These are phyloP conservation scores for Diaporthe sp. DNA, from an alignment of 2,329 filamentous ascomycete genomes.

Conservation along the genomic window DNA sequence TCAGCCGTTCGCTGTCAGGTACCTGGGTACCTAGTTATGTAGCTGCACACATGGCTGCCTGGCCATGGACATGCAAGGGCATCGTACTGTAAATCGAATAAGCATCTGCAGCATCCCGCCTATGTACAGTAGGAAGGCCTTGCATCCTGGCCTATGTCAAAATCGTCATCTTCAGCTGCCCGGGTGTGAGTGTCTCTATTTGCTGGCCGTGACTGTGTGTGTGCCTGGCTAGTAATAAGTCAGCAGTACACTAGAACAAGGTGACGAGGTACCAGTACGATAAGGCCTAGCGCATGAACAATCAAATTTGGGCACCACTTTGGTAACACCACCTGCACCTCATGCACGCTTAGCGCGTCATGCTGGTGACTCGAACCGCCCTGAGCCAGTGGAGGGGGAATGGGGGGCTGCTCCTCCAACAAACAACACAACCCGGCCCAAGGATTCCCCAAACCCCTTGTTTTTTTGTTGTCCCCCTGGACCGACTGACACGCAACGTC, in stretches of 20 bases:
- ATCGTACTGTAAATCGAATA: not conserved
- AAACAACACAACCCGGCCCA: conserved; percentile 5
- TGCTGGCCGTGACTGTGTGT: not conserved
- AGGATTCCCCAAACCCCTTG: conserved; percentile 16
- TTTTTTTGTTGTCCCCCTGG: conserved; percentile 19
- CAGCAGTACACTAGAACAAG: not conserved
- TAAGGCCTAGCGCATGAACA: conserved; percentile 5
- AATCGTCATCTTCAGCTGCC: not conserved
- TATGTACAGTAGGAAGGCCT: not conserved
- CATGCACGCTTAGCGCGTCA: conserved; percentile 19
- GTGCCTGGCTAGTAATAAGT: conserved; percentile 10
- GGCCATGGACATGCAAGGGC: too few relatives aligned
- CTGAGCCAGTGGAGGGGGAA: conserved; percentile 3
- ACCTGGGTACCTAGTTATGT: not conserved
- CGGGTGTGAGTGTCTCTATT: not conserved
- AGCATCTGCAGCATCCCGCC: not conserved
- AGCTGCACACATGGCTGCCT: not conserved
- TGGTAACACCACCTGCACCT: conserved; percentile 1
- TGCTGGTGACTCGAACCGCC: conserved; percentile 22
- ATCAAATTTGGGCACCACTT: conserved; percentile 2
- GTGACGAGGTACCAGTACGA: not conserved
- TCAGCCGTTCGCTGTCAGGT: not conserved
- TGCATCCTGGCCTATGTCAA: not conserved
- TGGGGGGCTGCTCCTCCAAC: conserved; percentile 19
- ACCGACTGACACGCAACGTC: conserved; percentile 25